Conservation (phyloP, 1,284 basidiomycete species). For the Pascua sp. region DNA sequence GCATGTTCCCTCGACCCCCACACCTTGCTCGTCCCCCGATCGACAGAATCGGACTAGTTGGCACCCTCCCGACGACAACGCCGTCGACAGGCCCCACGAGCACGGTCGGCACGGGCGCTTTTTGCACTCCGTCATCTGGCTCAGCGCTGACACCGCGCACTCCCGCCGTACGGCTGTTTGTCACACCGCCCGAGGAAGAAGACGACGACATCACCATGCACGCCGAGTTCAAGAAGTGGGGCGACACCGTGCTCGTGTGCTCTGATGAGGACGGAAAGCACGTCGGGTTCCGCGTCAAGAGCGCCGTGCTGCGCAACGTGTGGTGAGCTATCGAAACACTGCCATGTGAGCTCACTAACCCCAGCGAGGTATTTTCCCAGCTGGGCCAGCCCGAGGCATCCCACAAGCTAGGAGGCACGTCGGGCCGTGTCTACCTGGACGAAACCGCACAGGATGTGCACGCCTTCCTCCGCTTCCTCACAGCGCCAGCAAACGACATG, state of each 20-base stretch:
- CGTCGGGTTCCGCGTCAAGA: slow-evolving; percentile 6
- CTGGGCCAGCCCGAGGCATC: neutral
- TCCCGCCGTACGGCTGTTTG: neutral
- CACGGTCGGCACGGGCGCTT: too few relatives aligned
- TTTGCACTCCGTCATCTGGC: too few relatives aligned
- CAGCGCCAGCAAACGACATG: neutral
- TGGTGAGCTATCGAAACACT: neutral
- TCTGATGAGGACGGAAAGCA: neutral
- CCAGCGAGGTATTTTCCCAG: slow-evolving; percentile 2
- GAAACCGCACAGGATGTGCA: slow-evolving; percentile 2
- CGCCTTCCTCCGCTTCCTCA: slow-evolving; percentile 7
- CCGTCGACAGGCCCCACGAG: too few relatives aligned
- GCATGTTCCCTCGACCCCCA: too few relatives aligned
- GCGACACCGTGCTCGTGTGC: neutral
- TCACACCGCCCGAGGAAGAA: neutral
- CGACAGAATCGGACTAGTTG: too few relatives aligned
- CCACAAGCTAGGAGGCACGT: neutral
- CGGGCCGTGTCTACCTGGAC: neutral
- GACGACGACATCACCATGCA: neutral
- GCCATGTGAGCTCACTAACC: neutral
- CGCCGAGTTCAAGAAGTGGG: neutral
- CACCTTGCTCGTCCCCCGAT: too few relatives aligned
- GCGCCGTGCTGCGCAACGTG: slow-evolving; percentile 1
- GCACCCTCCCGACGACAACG: too few relatives aligned
- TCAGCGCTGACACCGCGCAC: too few relatives aligned